phyloP scores from a whole-genome alignment of 805 yeast species.

The Saturnispora ahearnii region DNA sequence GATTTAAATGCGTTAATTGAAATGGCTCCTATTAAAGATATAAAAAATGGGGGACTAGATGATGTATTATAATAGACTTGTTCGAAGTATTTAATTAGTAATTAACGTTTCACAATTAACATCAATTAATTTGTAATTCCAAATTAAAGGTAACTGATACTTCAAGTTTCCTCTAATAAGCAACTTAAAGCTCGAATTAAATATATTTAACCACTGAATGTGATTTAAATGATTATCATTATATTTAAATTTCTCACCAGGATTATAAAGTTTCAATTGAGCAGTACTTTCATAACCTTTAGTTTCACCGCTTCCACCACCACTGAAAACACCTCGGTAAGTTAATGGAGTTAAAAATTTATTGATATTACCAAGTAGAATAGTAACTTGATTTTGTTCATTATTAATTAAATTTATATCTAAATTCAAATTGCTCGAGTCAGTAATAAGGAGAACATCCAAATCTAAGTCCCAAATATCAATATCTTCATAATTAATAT shows the following conservation, averaged over 20 bases:
- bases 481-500: conserved; percentile 27
- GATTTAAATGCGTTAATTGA: conserved; percentile 31
- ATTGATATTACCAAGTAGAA: conserved; percentile 26
- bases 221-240: conserved; percentile 18
- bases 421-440: conserved; percentile 1
- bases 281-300: conserved; percentile 16
- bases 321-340: conserved; percentile 22
- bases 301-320: conserved; percentile 10
- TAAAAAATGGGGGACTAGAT: background rate
- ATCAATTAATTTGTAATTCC: conserved; percentile 22
- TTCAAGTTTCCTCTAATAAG: conserved; percentile 27
- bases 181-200: conserved; percentile 22
- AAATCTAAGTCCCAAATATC: conserved; percentile 26
- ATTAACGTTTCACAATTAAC: conserved; percentile 19
- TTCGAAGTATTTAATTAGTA: background rate
- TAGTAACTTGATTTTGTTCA: conserved; percentile 13
- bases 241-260: conserved; percentile 22
- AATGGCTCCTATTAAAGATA: conserved; percentile 16
- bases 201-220: conserved; percentile 25
- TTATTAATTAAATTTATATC: background rate
- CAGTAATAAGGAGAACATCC: conserved; percentile 27
- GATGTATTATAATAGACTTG: background rate
- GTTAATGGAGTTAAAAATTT: conserved; percentile 25
- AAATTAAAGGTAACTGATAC: conserved; percentile 24
- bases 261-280: conserved; percentile 25